A percentile compares a stretch with the other conserved stretches of the same genome.
Evolutionary conservation across 805 yeast genomes (phyloP).

Genomic region (Starmera dryadoides): DNA sequence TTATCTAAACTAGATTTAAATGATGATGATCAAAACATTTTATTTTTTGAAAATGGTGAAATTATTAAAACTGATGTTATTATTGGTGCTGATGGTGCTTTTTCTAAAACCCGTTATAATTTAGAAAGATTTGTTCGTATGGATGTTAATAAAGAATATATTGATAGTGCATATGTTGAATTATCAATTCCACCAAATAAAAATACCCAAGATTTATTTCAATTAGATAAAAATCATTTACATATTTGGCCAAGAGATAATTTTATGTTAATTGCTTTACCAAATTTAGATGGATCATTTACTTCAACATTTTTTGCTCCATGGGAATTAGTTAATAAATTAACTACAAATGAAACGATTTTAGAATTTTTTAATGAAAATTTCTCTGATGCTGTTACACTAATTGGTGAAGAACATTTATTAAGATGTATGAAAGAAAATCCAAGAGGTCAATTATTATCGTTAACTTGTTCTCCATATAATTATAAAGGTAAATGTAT

Average conservation of each 20-base stretch:
- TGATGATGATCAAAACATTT: slow-evolving; percentile 15
- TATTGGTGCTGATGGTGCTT: slow-evolving; percentile 85
- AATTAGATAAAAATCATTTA: slow-evolving; percentile 62
- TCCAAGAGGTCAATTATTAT: slow-evolving; percentile 76
- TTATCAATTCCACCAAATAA: slow-evolving; percentile 60
- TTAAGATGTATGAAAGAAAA: slow-evolving; percentile 42
- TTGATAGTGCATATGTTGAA: slow-evolving; percentile 81
- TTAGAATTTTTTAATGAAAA: slow-evolving; percentile 46
- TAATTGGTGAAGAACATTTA: slow-evolving; percentile 57
- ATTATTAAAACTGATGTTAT: slow-evolving; percentile 43
- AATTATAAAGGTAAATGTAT: slow-evolving; percentile 55
- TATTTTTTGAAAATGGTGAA: slow-evolving; percentile 15
- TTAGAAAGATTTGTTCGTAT: slow-evolving; percentile 60
- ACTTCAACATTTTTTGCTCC: slow-evolving; percentile 89
- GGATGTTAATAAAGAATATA: slow-evolving; percentile 69
- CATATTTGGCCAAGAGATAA: slow-evolving; percentile 91
- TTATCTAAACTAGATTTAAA: slow-evolving; percentile 34
- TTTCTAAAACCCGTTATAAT: slow-evolving; percentile 63
- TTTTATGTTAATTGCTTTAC: slow-evolving; percentile 84
- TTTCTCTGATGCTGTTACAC: slow-evolving; percentile 67
- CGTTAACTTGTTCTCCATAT: slow-evolving; percentile 64
- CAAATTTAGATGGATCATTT: slow-evolving; percentile 80
- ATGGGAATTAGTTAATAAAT: slow-evolving; percentile 52
- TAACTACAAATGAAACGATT: slow-evolving; percentile 38
- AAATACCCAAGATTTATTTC: slow-evolving; percentile 15